Percentiles rank a stretch among this genome's conserved stretches.
Conservation (phyloP, 768 basidiomycete genomes). For the Infundibulicybe gibba region DNA sequence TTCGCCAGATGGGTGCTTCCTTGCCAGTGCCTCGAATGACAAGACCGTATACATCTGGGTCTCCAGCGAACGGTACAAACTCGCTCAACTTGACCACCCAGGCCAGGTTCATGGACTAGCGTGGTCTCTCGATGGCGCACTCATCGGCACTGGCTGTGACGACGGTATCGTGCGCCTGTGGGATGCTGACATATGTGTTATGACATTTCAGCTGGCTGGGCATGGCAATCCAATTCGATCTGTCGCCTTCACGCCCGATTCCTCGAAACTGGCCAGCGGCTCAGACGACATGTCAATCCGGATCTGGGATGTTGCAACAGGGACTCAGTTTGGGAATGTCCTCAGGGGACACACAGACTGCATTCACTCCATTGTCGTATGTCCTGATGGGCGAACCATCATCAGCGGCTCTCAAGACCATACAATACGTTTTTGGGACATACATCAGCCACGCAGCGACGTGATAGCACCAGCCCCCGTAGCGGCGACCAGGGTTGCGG, state of each 20-base stretch:
- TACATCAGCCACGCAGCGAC: neutral
- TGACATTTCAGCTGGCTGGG: neutral
- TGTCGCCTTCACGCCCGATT: neutral
- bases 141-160: neutral
- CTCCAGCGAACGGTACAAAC: neutral
- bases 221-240: neutral
- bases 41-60: slow-evolving; percentile 11
- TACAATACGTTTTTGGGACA: slow-evolving; percentile 1
- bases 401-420: neutral
- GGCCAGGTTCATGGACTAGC: neutral
- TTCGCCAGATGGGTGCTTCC: slow-evolving; percentile 9
- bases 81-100: no score
- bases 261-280: neutral
- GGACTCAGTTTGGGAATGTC: neutral
- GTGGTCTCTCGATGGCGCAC: neutral
- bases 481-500: no score
- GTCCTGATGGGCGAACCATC: slow-evolving; percentile 1
- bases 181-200: neutral
- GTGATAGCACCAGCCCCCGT: neutral
- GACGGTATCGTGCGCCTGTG: neutral
- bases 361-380: neutral
- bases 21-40: slow-evolving; percentile 9
- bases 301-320: neutral
- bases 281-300: neutral
- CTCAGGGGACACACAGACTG: neutral